Evolutionary conservation across 2,329 filamentous ascomycete species (phyloP), one percentile per base, ranked within the genome.

Genomic region (Calonectria pteridis): DNA sequence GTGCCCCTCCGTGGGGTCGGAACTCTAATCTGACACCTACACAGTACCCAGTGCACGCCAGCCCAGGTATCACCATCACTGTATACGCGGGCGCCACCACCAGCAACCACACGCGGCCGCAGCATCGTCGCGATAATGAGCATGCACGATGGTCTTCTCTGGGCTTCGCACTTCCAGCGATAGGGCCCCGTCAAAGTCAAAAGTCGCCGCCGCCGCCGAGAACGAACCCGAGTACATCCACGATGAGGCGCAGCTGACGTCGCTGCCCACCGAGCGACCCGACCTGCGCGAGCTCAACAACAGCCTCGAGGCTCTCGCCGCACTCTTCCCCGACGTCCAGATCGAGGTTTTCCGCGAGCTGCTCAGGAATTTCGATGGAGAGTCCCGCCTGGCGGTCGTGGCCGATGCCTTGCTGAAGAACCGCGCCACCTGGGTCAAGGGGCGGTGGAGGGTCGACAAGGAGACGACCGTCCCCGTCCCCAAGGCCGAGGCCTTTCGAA

Each of bases 271-370:
- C 76, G 90, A 93, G 73, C 86, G 89, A 43, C 89, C 90, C 49
- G 90, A 95, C 78, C 87, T 95, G 29, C 88, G 90, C 77, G 91
- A 93, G 72, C 88, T 96, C 63, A 96, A 96, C 85, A 87, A 87
- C 65, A 89, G 91, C 78, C 90, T 97, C 75, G 90, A 91, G 73
- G 91, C 89, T 16, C 89, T 97, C 53, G 91, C 92, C 28, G 91
- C 91, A 62, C 89, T 96, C 11, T 97, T 97, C 77, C 94, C 94
- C 33, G 91, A 96, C 83, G 88, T 96, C n/a, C 93, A 95, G 83
- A 88, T 94, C 73, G 94, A 96, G 77, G 94, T 96, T 23, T 95
- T 97, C 81, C 91, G 94, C 55, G 94, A 96, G 86, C 94, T 97
- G 90, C 90, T 97, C 63, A 85, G 89, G 49, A 93, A 88, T 80